Evolutionary conservation across 495 filamentous ascomycete species (phyloP).

Genomic region (Xylaria venustula): DNA sequence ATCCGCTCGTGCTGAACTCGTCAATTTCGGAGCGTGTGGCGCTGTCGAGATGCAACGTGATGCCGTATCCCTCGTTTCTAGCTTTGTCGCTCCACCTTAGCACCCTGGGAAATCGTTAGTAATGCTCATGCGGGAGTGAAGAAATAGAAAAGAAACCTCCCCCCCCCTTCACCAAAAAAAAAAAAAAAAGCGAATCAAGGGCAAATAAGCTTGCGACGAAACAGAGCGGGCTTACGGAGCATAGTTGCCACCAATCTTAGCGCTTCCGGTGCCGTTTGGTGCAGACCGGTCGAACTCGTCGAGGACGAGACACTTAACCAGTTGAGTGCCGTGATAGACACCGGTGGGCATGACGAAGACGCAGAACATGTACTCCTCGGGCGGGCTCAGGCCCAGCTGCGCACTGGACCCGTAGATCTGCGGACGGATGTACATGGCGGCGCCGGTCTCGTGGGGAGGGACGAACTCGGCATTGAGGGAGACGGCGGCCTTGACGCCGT

Average conservation of each 20-base stretch:
- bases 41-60: conserved; percentile 86
- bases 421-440: conserved; percentile 86
- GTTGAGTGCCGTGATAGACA: conserved; percentile 83
- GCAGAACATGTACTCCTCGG: conserved; percentile 83
- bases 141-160: too few species aligned
- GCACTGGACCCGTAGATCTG: conserved; percentile 80
- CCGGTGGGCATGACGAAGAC: conserved; percentile 85
- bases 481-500: conserved; percentile 75
- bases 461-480: conserved; percentile 84
- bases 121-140: too few species aligned
- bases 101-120: too few species aligned
- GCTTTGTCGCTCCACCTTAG: conserved; percentile 77
- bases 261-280: conserved; percentile 69
- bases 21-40: conserved; percentile 75
- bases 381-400: conserved; percentile 76
- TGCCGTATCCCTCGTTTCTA: conserved; percentile 68
- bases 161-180: too few species aligned
- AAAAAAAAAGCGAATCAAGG: neutral
- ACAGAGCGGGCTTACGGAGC: conserved; percentile 45
- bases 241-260: conserved; percentile 79
- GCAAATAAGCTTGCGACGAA: neutral
- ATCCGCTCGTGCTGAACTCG: conserved; percentile 86
- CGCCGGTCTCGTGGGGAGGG: conserved; percentile 77
- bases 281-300: conserved; percentile 75
- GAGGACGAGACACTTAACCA: conserved; percentile 75